These are phyloP conservation scores for Plenodomus tracheiphilus DNA, from an alignment of 2,329 filamentous ascomycete genomes.

Conservation along the genomic window DNA sequence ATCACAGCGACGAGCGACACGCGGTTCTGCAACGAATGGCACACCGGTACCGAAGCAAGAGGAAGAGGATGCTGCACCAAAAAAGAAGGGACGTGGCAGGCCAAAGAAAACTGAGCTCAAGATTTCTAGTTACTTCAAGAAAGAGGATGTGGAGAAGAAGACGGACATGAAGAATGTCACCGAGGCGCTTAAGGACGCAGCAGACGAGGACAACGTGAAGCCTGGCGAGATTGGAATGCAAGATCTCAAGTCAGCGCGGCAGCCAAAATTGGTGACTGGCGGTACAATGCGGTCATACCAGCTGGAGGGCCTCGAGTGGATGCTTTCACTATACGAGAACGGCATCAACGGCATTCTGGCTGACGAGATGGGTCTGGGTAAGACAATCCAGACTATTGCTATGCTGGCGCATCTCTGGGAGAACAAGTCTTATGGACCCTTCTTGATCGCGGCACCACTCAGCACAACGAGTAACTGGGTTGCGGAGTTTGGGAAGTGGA, in stretches of 20 bases:
- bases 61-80: constrained; percentile 20
- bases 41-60: constrained; percentile 16
- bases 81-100: constrained; percentile 40
- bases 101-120: constrained; percentile 47
- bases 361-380: constrained; percentile 92
- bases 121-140: constrained; percentile 65
- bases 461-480: constrained; percentile 97
- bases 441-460: constrained; percentile 85
- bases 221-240: constrained; percentile 65
- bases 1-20: constrained; percentile 52
- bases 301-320: constrained; percentile 91
- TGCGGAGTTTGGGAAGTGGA: constrained; percentile 89
- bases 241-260: constrained; percentile 77
- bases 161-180: constrained; percentile 58
- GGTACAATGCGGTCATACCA: constrained; percentile 95
- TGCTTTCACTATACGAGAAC: constrained; percentile 81
- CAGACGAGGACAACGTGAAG: constrained; percentile 60
- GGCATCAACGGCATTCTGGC: constrained; percentile 89
- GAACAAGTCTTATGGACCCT: constrained; percentile 84
- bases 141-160: constrained; percentile 59
- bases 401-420: constrained; percentile 86
- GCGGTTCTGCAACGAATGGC: constrained; percentile 34
- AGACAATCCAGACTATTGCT: constrained; percentile 89
- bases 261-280: constrained; percentile 81
- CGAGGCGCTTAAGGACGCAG: constrained; percentile 62